Evolutionary conservation across 345 rosid species (phyloP).

Genomic region (Kandelia obovata): DNA sequence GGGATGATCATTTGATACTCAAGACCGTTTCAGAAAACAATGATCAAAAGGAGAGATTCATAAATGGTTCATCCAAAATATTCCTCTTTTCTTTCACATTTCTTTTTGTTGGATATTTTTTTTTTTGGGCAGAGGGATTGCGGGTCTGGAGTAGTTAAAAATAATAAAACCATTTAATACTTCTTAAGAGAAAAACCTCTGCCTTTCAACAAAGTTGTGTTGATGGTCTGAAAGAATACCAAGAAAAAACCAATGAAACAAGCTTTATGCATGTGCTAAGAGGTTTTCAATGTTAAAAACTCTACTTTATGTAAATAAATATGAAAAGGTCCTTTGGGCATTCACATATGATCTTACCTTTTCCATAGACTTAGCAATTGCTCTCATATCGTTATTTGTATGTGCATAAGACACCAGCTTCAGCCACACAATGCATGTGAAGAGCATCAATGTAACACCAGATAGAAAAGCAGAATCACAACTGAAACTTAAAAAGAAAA

Average conservation of each 20-base stretch:
- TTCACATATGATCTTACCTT: constrained; percentile 44
- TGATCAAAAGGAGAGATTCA: background rate
- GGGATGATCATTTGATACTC: background rate
- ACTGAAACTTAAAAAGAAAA: constrained; percentile 43
- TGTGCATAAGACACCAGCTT: constrained; percentile 95
- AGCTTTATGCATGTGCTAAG: background rate
- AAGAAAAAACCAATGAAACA: too few relatives aligned
- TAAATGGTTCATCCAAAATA: background rate
- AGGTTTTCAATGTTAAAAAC: too few relatives aligned
- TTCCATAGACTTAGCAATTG: constrained; percentile 49
- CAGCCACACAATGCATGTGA: constrained; percentile 94
- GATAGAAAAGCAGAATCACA: constrained; percentile 86
- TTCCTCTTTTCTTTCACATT: background rate
- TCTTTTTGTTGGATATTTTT: background rate
- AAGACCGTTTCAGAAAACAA: background rate
- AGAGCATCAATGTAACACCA: constrained; percentile 84
- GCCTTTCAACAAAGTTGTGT: background rate
- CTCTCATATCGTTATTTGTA: constrained; percentile 80
- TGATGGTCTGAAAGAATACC: background rate
- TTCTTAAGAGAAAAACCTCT: background rate
- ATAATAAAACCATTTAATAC: background rate
- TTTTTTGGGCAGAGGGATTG: background rate
- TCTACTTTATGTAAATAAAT: too few relatives aligned
- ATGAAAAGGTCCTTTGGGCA: too few relatives aligned
- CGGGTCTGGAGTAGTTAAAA: too few relatives aligned